Conservation (phyloP, 352 stramenopile genomes). For the Phytophthora brassicae region DNA sequence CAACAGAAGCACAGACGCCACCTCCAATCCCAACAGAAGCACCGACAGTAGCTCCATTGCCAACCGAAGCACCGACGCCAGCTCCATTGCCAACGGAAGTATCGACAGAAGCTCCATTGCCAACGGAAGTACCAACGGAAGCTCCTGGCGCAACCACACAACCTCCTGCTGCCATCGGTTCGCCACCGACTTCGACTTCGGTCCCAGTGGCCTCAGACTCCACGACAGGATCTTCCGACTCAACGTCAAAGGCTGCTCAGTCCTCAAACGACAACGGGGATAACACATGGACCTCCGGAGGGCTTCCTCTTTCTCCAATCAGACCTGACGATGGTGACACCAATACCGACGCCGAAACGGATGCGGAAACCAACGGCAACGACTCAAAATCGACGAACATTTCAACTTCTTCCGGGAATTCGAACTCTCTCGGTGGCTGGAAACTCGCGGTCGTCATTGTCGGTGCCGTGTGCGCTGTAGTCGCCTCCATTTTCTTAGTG, state of each 20-base stretch:
- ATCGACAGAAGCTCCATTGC: background rate
- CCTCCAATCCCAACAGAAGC: background rate
- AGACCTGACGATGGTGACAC: slow-evolving; percentile 21
- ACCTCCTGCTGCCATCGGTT: slow-evolving; percentile 2
- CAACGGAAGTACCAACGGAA: slow-evolving; percentile 7
- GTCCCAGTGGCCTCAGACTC: slow-evolving; percentile 15
- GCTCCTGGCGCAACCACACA: slow-evolving; percentile 16
- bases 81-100: background rate
- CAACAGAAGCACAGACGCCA: slow-evolving; percentile 6
- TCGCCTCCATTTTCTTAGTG: slow-evolving; percentile 62
- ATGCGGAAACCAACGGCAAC: slow-evolving; percentile 1
- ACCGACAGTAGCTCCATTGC: background rate
- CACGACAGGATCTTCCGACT: slow-evolving; percentile 10
- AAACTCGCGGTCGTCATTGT: slow-evolving; percentile 48
- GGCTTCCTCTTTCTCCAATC: slow-evolving; percentile 43
- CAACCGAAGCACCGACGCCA: background rate
- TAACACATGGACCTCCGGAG: slow-evolving; percentile 10
- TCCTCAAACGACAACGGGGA: slow-evolving; percentile 1
- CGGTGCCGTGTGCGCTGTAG: slow-evolving; percentile 45
- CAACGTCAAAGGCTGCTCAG: slow-evolving; percentile 3
- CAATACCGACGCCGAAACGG: slow-evolving; percentile 2
- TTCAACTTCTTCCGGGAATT: slow-evolving; percentile 16
- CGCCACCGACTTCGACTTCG: slow-evolving; percentile 9
- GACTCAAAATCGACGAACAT: slow-evolving; percentile 15
- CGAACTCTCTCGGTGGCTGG: slow-evolving; percentile 32